Conservation (phyloP, 129 eudicot genomes). For the Arctium minus region DNA sequence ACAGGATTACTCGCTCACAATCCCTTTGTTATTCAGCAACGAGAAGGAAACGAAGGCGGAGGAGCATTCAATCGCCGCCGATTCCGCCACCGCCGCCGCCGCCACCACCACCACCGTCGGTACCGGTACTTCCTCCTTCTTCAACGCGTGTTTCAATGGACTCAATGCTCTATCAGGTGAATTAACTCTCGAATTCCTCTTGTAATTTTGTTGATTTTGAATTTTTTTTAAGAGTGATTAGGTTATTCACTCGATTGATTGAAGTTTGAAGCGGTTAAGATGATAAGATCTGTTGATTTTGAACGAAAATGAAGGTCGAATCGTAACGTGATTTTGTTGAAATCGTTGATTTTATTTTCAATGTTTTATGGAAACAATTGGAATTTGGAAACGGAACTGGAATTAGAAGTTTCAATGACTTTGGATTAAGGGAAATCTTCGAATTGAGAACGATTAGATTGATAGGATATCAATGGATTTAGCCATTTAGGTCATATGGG, state of each 20-base stretch:
- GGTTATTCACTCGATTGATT: neutral
- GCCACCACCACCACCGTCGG: neutral
- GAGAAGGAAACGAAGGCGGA: constrained; percentile 16
- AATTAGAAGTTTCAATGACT: neutral
- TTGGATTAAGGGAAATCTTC: neutral
- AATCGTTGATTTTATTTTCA: neutral
- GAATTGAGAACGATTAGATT: constrained; percentile 3
- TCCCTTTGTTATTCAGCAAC: constrained; percentile 30
- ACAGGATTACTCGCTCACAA: constrained; percentile 25
- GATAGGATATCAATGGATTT: neutral
- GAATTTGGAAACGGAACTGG: neutral
- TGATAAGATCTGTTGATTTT: neutral
- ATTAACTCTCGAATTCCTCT: neutral
- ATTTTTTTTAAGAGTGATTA: neutral
- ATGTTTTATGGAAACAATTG: neutral
- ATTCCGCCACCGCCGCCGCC: neutral
- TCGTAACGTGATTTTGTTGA: neutral
- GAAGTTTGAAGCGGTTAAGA: neutral
- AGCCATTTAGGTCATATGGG: too few relatives aligned
- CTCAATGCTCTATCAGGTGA: constrained; percentile 88
- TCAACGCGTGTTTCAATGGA: constrained; percentile 77
- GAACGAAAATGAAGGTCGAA: neutral
- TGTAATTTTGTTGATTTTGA: neutral
- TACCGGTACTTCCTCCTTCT: constrained; percentile 53
- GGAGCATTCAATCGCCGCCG: neutral